Percentiles rank a stretch among this genome's conserved stretches.
Conservation (phyloP, 2,329 filamentous ascomycete genomes). For the Coniochaeta hoffmannii region DNA sequence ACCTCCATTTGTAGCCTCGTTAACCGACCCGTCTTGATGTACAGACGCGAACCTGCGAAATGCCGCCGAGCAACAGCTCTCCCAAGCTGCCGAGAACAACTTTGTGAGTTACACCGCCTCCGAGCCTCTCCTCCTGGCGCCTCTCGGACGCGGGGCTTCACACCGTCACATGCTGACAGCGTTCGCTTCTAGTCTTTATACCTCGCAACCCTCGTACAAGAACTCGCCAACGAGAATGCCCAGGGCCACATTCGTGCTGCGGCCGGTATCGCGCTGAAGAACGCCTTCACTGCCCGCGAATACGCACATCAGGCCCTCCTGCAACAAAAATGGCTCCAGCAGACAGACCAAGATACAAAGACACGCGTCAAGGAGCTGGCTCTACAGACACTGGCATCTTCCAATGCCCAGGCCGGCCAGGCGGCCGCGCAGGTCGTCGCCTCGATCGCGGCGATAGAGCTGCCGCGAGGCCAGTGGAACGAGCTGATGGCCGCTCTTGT, state of each 20-base stretch:
- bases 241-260: constrained; percentile 82
- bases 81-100: constrained; percentile 85
- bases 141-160: too few species aligned
- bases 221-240: constrained; percentile 85
- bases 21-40: constrained; percentile 25
- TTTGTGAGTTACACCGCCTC: constrained; percentile 58
- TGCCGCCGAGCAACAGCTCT: constrained; percentile 89
- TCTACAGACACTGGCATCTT: constrained; percentile 77
- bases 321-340: constrained; percentile 86
- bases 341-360: constrained; percentile 77
- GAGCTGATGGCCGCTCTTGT: constrained; percentile 86
- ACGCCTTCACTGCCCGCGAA: constrained; percentile 94
- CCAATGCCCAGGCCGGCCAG: constrained; percentile 74
- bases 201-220: constrained; percentile 83
- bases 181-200: constrained; percentile 64
- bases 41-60: constrained; percentile 84
- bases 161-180: constrained; percentile 3
- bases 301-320: constrained; percentile 78
- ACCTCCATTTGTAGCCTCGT: constrained; percentile 7
- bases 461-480: constrained; percentile 87
- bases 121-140: constrained; percentile 11
- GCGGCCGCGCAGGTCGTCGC: constrained; percentile 93
- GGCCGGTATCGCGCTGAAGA: constrained; percentile 94
- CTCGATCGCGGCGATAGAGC: constrained; percentile 88
- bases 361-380: constrained; percentile 80